Evolutionary conservation across 768 basidiomycete genomes (phyloP).

Genomic region (Gautieria morchelliformis): DNA sequence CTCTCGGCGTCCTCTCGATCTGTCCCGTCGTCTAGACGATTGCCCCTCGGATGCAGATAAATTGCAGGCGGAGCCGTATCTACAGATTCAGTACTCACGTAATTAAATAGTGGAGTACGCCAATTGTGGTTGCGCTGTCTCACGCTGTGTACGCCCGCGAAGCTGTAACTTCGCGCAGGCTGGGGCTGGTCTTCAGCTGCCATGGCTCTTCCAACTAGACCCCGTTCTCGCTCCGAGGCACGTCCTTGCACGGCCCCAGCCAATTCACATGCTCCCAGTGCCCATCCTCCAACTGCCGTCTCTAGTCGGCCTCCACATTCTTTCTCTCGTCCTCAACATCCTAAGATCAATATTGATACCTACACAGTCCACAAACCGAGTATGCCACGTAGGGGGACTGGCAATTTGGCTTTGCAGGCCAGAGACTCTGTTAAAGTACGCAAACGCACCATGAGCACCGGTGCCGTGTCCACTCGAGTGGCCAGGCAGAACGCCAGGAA

Average conservation of each 20-base stretch:
- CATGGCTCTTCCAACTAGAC: background rate
- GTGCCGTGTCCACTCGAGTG: constrained; percentile 1
- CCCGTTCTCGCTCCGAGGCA: constrained; percentile 3
- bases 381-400: background rate
- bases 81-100: no score
- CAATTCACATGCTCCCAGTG: background rate
- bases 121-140: background rate
- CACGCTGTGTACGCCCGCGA: background rate
- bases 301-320: constrained; percentile 2
- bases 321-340: constrained; percentile 1
- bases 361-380: background rate
- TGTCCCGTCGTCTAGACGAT: no score
- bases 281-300: background rate
- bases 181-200: constrained; percentile 11
- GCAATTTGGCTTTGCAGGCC: constrained; percentile 5
- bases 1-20: no score
- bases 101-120: background rate
- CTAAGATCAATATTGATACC: constrained; percentile 4
- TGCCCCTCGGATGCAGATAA: no score
- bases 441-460: constrained; percentile 5
- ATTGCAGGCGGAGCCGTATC: no score
- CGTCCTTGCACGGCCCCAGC: background rate
- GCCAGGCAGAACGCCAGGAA: constrained; percentile 5
- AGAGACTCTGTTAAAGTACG: constrained; percentile 7
- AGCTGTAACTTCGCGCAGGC: background rate